Evolutionary conservation across 345 rosid genomes (phyloP).

Genomic region (Aethionema arabicum): DNA sequence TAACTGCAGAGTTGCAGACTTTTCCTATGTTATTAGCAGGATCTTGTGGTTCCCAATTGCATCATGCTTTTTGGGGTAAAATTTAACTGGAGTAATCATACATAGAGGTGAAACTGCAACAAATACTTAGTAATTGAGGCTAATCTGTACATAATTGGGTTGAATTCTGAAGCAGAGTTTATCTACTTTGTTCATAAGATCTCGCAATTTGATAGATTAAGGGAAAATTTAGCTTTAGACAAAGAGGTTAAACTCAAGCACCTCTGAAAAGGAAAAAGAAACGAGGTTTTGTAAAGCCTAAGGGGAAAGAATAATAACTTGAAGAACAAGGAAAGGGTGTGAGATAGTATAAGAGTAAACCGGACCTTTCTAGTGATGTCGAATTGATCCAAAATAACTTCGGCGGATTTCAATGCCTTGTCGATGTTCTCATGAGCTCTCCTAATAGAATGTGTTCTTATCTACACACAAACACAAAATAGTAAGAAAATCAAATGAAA

Average conservation of each 20-base stretch:
- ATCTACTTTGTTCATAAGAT: neutral
- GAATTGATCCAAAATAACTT: constrained; percentile 70
- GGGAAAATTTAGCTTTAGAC: neutral
- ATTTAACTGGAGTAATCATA: neutral
- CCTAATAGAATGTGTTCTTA: constrained; percentile 87
- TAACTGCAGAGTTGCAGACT: too few species aligned
- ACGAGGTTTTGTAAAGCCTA: neutral
- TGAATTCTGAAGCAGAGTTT: neutral
- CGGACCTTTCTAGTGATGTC: constrained; percentile 78
- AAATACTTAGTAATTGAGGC: neutral
- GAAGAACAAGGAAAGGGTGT: constrained; percentile 26
- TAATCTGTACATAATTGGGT: neutral
- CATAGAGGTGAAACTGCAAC: neutral
- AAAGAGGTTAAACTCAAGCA: neutral
- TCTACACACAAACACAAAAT: constrained; percentile 40
- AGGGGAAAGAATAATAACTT: constrained; percentile 11
- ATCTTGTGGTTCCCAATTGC: too few species aligned
- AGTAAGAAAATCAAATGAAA: neutral
- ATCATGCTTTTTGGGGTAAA: neutral
- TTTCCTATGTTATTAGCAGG: too few species aligned
- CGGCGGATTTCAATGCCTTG: constrained; percentile 73
- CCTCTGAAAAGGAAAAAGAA: neutral
- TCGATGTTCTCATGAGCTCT: constrained; percentile 92
- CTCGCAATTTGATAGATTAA: neutral
- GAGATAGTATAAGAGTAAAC: neutral